Percentiles rank a stretch among this genome's conserved stretches.
Evolutionary conservation across 139 green algal genomes (phyloP).

Genomic region (Closterium sp.): DNA sequence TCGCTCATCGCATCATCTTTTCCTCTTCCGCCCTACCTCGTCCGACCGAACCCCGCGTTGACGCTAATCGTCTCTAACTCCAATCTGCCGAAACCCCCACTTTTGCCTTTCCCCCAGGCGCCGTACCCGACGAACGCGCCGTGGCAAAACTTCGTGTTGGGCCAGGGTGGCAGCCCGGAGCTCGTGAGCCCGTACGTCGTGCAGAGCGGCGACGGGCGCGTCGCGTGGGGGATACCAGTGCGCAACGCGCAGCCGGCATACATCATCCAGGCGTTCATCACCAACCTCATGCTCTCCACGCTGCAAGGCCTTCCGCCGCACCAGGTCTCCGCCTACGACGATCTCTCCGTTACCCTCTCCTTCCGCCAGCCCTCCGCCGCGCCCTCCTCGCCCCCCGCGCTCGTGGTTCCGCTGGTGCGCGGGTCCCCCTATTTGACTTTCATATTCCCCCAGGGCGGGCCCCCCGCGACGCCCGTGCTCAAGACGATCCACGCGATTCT

Average conservation of each 20-base stretch:
- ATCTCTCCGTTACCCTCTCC: slow-evolving; percentile 23
- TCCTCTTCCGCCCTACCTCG: not conserved
- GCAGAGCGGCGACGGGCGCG: not conserved
- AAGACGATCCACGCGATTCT: not conserved
- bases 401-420: slow-evolving; percentile 7
- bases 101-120: slow-evolving; percentile 6
- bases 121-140: slow-evolving; percentile 29
- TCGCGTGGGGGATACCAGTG: not conserved
- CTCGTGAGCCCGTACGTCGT: slow-evolving; percentile 28
- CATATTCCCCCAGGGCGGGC: not conserved
- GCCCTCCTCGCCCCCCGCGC: not conserved
- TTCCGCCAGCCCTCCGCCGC: not conserved
- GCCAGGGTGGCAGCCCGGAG: slow-evolving; percentile 13
- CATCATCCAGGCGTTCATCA: slow-evolving; percentile 28
- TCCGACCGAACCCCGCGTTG: not conserved
- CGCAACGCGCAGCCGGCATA: not conserved
- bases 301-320: slow-evolving; percentile 12
- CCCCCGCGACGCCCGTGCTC: slow-evolving; percentile 7
- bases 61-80: too few relatives aligned
- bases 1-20: not conserved
- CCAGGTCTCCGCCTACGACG: slow-evolving; percentile 13
- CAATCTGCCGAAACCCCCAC: not conserved
- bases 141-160: slow-evolving; percentile 40
- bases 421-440: slow-evolving; percentile 31
- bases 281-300: not conserved